phyloP scores from a whole-genome alignment of 164 flowering plant genomes.

The Buxus sempervirens region DNA sequence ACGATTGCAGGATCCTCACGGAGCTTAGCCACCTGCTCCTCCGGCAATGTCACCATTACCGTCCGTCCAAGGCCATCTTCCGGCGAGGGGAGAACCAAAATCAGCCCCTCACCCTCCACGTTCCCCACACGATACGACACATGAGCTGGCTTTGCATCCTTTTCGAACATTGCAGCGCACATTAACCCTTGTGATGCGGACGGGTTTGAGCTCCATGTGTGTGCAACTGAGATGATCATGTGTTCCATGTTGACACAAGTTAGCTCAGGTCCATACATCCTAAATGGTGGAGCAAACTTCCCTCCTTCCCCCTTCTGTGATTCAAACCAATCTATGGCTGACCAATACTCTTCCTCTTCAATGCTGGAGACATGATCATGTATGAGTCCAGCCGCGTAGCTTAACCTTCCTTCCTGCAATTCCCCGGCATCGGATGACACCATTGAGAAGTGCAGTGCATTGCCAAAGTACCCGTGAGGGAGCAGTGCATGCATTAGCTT shows the following conservation, averaged over 20 bases:
- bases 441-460: slow-evolving; percentile 58
- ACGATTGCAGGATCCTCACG: slow-evolving; percentile 37
- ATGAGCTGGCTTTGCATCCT: slow-evolving; percentile 51
- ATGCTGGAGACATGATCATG: slow-evolving; percentile 26
- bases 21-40: slow-evolving; percentile 34
- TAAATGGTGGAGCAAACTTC: slow-evolving; percentile 34
- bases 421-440: slow-evolving; percentile 11
- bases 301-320: slow-evolving; percentile 36
- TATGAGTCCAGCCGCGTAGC: slow-evolving; percentile 25
- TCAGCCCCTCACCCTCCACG: slow-evolving; percentile 68
- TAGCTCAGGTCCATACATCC: slow-evolving; percentile 65
- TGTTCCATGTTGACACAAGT: slow-evolving; percentile 67
- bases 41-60: slow-evolving; percentile 57
- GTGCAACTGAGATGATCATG: slow-evolving; percentile 14
- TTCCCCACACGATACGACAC: slow-evolving; percentile 55
- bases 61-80: slow-evolving; percentile 62
- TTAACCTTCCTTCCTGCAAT: slow-evolving; percentile 19
- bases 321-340: slow-evolving; percentile 45
- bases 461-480: slow-evolving; percentile 63
- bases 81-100: slow-evolving; percentile 60
- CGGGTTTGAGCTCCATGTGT: neutral
- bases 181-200: slow-evolving; percentile 8
- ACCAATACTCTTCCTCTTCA: slow-evolving; percentile 45
- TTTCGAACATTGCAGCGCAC: slow-evolving; percentile 34
- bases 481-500: slow-evolving; percentile 36